phyloP scores from a whole-genome alignment of 345 rosid genomes.

The Hibiscus mutabilis region DNA sequence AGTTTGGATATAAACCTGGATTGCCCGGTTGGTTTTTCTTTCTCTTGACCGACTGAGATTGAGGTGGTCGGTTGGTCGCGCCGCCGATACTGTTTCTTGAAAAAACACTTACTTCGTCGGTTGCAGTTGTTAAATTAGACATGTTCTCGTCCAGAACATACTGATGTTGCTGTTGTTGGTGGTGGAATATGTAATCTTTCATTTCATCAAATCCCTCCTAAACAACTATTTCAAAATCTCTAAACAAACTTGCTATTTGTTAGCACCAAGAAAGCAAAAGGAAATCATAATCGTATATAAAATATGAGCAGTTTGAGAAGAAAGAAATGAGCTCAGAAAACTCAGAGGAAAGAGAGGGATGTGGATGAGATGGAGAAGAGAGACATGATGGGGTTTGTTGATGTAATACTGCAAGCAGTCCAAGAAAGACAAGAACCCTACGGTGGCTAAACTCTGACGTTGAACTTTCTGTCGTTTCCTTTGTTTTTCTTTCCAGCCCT shows the following conservation, averaged over 20 bases:
- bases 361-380: slow-evolving; percentile 17
- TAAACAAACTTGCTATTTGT: too few relatives aligned
- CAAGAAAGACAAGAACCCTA: slow-evolving; percentile 28
- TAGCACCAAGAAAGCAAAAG: not conserved
- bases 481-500: slow-evolving; percentile 30
- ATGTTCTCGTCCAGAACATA: slow-evolving; percentile 49
- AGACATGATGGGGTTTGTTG: too few relatives aligned
- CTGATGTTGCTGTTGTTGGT: not conserved
- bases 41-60: slow-evolving; percentile 47
- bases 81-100: slow-evolving; percentile 28
- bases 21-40: slow-evolving; percentile 86
- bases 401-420: slow-evolving; percentile 16
- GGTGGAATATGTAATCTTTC: too few relatives aligned
- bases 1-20: slow-evolving; percentile 45
- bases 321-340: slow-evolving; percentile 9
- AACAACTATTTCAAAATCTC: too few relatives aligned
- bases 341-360: slow-evolving; percentile 17
- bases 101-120: slow-evolving; percentile 73
- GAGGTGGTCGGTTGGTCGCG: slow-evolving; percentile 32
- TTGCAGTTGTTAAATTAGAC: slow-evolving; percentile 87
- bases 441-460: slow-evolving; percentile 35
- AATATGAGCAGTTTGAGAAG: slow-evolving; percentile 11
- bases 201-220: too few relatives aligned
- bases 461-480: slow-evolving; percentile 72
- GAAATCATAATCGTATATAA: too few relatives aligned